Percentiles rank a stretch among this genome's conserved stretches.
These are phyloP conservation scores for Syncephalis fuscata DNA, from an alignment of 371 early-diverging fungal species.

Conservation along the genomic window DNA sequence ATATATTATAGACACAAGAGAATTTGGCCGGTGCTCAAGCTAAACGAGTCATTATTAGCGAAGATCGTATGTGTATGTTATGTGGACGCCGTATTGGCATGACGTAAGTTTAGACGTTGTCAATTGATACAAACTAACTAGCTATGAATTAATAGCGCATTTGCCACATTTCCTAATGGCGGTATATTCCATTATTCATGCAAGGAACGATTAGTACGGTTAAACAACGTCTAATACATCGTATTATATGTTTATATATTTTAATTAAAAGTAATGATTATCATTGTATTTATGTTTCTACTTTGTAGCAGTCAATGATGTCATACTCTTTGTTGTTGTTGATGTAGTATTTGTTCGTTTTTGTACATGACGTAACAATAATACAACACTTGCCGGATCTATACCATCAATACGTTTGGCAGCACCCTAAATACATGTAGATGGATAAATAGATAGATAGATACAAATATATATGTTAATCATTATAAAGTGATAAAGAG, in stretches of 20 bases:
- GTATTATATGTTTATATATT: too few species aligned
- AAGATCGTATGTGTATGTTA: constrained; percentile 70
- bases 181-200: constrained; percentile 64
- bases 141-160: constrained; percentile 24
- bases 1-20: constrained; percentile 38
- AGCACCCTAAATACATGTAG: constrained; percentile 30
- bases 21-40: constrained; percentile 42
- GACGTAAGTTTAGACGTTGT: constrained; percentile 22
- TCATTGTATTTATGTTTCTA: too few species aligned
- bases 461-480: background rate
- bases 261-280: too few species aligned
- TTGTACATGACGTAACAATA: constrained; percentile 40
- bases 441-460: background rate
- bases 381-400: constrained; percentile 59
- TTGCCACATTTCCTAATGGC: constrained; percentile 59
- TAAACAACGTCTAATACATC: constrained; percentile 6
- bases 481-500: constrained; percentile 1
- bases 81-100: constrained; percentile 70
- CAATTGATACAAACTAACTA: too few species aligned
- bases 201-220: constrained; percentile 30
- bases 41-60: constrained; percentile 49
- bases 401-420: constrained; percentile 76
- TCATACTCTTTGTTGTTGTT: constrained; percentile 6
- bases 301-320: too few species aligned
- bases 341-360: constrained; percentile 2